Evolutionary conservation across 345 rosid genomes (phyloP).

Genomic region (Citrus mangshanensis): DNA sequence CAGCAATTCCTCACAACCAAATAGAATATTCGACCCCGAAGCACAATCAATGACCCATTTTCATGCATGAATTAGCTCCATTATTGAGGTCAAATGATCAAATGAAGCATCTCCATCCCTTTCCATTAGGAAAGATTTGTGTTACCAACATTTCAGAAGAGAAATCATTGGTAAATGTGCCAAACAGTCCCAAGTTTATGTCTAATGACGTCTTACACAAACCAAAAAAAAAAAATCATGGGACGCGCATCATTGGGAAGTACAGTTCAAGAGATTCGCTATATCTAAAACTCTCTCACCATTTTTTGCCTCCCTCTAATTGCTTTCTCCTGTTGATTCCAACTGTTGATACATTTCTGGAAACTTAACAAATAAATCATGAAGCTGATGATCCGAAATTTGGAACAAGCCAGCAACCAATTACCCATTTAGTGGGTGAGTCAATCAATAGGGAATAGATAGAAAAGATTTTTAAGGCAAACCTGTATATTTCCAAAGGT

Average conservation of each 20-base stretch:
- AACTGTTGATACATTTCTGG: background rate
- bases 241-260: background rate
- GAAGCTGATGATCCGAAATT: background rate
- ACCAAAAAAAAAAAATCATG: background rate
- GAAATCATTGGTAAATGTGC: background rate
- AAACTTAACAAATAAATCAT: background rate
- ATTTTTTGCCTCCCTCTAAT: background rate
- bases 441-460: no score
- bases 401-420: background rate
- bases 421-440: background rate
- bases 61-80: background rate
- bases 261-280: background rate
- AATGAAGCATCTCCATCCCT: background rate
- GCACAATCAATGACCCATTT: background rate
- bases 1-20: background rate
- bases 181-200: background rate
- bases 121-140: background rate
- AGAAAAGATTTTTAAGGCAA: background rate
- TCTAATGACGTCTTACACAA: background rate
- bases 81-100: background rate
- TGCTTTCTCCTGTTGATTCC: background rate
- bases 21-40: background rate
- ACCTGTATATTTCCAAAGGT: background rate
- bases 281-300: background rate
- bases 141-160: background rate